Evolutionary conservation across 2,329 filamentous ascomycete genomes (phyloP).

Genomic region (Talaromyces atroroseus): DNA sequence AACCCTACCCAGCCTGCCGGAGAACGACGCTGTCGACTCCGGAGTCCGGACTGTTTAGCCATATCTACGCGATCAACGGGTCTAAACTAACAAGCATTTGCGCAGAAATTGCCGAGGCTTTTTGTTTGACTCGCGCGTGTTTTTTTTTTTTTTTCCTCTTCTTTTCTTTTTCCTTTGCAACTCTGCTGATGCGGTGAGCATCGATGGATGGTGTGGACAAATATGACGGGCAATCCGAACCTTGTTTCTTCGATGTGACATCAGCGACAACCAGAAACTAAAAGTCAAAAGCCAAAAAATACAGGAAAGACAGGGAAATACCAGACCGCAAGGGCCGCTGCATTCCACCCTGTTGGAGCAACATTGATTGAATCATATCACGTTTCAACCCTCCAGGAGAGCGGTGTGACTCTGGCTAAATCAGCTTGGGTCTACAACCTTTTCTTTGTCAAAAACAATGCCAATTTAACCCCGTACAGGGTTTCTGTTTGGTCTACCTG

Average conservation of each 20-base stretch:
- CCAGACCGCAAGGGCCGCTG: background rate
- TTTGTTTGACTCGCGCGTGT: too few species aligned
- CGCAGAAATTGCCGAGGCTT: background rate
- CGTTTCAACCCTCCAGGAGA: background rate
- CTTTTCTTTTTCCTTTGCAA: background rate
- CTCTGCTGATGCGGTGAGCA: background rate
- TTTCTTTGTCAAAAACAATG: background rate
- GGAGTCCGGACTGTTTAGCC: background rate
- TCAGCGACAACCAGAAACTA: background rate
- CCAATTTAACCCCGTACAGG: background rate
- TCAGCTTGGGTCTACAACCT: background rate
- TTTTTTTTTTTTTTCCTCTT: background rate
- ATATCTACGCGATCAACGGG: background rate
- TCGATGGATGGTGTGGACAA: background rate
- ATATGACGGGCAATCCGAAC: background rate
- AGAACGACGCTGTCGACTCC: background rate
- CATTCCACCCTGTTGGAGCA: background rate
- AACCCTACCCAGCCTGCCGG: background rate
- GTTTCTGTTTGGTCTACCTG: background rate
- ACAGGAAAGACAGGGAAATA: background rate
- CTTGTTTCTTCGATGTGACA: background rate
- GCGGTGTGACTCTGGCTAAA: constrained; percentile 1
- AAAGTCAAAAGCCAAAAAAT: background rate
- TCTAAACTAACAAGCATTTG: background rate
- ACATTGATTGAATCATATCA: background rate